These are phyloP conservation scores for Euphorbia tirucalli DNA, from an alignment of 345 rosid species.

Conservation along the genomic window DNA sequence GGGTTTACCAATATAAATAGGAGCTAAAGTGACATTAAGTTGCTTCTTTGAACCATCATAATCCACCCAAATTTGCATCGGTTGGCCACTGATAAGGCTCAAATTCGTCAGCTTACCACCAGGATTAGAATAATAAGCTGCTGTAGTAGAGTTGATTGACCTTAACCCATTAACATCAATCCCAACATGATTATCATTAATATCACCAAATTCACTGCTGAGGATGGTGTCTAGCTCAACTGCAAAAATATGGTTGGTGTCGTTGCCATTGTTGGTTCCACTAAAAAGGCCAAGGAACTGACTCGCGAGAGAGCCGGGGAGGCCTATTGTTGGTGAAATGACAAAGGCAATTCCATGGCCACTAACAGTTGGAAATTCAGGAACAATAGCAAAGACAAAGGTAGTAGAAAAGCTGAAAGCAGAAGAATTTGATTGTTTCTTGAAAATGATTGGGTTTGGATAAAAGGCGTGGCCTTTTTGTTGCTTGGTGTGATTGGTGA, in stretches of 20 bases:
- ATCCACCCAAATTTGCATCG: constrained; percentile 55
- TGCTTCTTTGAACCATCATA: constrained; percentile 33
- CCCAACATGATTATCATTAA: constrained; percentile 56
- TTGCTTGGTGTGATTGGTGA: constrained; percentile 39
- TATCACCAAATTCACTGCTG: constrained; percentile 39
- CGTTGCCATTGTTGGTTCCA: constrained; percentile 28
- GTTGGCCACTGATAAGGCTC: constrained; percentile 28
- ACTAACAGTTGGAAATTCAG: constrained; percentile 24
- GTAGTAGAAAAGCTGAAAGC: constrained; percentile 49
- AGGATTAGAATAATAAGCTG: constrained; percentile 38
- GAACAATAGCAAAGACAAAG: constrained; percentile 52
- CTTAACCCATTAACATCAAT: constrained; percentile 46
- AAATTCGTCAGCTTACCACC: constrained; percentile 12
- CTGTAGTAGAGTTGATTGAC: constrained; percentile 35
- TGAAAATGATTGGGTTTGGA: constrained; percentile 30
- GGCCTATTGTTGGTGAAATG: constrained; percentile 43
- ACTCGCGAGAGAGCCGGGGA: constrained; percentile 34
- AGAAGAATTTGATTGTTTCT: constrained; percentile 31
- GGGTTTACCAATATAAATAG: constrained; percentile 38
- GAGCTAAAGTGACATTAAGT: constrained; percentile 50
- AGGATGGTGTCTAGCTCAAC: constrained; percentile 51
- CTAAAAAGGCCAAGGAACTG: constrained; percentile 51
- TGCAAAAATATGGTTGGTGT: constrained; percentile 44
- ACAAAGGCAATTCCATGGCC: constrained; percentile 60
- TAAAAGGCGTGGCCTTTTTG: constrained; percentile 48